Base-by-base conservation (phyloP, 345 rosid species). In the Salix dunnii region DNA sequence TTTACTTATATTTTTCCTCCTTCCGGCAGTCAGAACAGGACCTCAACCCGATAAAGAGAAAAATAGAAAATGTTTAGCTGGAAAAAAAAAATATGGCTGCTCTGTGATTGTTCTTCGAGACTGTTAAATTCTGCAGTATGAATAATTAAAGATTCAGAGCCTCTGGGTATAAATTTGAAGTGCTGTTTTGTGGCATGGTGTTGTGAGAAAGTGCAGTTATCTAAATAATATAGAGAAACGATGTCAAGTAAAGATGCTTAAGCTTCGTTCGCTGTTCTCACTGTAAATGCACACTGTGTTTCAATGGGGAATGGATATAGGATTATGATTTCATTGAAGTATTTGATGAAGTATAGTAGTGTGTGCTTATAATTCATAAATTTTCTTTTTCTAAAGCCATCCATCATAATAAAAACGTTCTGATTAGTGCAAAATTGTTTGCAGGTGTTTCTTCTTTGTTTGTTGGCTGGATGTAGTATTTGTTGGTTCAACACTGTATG, bases 401-500 rank as follows among this genome's bases (percentile, higher is more conserved):
- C n/a, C 31, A 21, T 64, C 21, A 21, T 11, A 21, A 46, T 46
- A n/a, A 46, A 43, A 30, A 46, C 9, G 16, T 62, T 20, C 8
- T 21, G 27, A 20, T 66, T 36, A 4, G 16, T 68, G 7, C 36
- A 48, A 31, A 72, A 74, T 25, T 28, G 28, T 42, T 74, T 71
- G 90, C 92, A 95, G 97, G 92, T 91, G 72, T 90, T 90, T 74
- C 86, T 89, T 16, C 89, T 93, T 31, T 95, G 99, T 81, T 82
- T 95, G 85, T 74, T 91, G 51, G 90, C 97, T 72, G 99, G 99
- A 77, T 84, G 89, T 74, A 93, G 97, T 82, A 95, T 95, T 62
- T 93, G 97, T 68, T 95, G 97, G 99, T 95, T 95, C 91, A 95
- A 95, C 88, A 95, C 99, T 18, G 94, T 95, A 7, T 95, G 99